Conservation (phyloP, 768 basidiomycete genomes). For the Mycena vulgaris region DNA sequence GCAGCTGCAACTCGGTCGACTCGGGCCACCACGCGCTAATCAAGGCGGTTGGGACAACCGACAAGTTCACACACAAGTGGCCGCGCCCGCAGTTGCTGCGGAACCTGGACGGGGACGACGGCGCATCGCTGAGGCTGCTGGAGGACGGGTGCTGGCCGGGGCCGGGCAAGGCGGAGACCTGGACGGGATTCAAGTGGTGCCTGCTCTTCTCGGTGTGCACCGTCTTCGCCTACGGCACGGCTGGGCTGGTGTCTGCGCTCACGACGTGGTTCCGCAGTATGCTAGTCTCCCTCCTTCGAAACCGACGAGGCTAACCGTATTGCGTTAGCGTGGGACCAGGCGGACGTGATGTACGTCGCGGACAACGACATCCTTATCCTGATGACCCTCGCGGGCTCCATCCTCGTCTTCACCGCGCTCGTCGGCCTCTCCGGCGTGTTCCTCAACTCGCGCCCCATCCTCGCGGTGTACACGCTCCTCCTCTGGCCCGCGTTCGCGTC, state of each 20-base stretch:
- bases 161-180: slow-evolving; percentile 58
- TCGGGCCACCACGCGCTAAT: slow-evolving; percentile 49
- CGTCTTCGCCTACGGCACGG: slow-evolving; percentile 69
- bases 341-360: slow-evolving; percentile 75
- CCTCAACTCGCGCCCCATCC: slow-evolving; percentile 77
- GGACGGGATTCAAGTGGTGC: slow-evolving; percentile 77
- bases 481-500: slow-evolving; percentile 76
- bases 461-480: slow-evolving; percentile 77
- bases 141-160: slow-evolving; percentile 57
- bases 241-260: slow-evolving; percentile 65
- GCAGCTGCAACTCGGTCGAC: slow-evolving; percentile 40
- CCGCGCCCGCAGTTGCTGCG: slow-evolving; percentile 56
- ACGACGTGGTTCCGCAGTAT: slow-evolving; percentile 74
- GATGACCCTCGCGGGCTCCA: slow-evolving; percentile 70
- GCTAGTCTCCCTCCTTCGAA: slow-evolving; percentile 38
- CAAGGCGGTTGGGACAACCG: slow-evolving; percentile 50
- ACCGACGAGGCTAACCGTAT: slow-evolving; percentile 14
- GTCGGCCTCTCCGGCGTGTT: slow-evolving; percentile 73
- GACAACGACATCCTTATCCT: slow-evolving; percentile 70
- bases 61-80: slow-evolving; percentile 69
- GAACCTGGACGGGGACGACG: not conserved
- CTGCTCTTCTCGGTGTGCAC: slow-evolving; percentile 68
- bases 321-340: slow-evolving; percentile 67
- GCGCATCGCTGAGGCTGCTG: slow-evolving; percentile 31
- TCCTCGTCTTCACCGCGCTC: slow-evolving; percentile 71